phyloP scores from a whole-genome alignment of 2,329 filamentous ascomycete species.

The Phialophora tarda region DNA sequence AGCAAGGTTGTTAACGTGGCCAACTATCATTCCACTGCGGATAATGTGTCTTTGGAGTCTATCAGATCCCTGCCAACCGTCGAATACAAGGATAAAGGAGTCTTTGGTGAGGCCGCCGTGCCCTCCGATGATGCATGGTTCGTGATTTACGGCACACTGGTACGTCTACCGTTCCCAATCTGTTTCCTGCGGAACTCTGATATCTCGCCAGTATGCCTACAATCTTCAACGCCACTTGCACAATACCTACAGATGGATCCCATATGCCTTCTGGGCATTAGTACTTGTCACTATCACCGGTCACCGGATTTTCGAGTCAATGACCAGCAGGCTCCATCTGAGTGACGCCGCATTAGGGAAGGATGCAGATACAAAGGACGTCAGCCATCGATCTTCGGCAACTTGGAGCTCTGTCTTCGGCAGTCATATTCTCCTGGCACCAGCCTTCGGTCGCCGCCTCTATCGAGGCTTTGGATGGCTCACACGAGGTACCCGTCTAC shows the following conservation, averaged over 20 bases:
- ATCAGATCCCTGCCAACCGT: neutral
- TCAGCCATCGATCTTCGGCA: neutral
- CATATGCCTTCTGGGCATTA: slow-evolving; percentile 1
- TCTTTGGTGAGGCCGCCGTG: neutral
- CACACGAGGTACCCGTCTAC: neutral
- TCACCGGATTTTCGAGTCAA: neutral
- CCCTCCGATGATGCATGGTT: neutral
- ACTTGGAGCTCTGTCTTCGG: neutral
- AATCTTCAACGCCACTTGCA: slow-evolving; percentile 3
- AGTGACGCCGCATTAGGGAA: neutral
- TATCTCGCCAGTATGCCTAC: neutral
- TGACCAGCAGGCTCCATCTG: neutral
- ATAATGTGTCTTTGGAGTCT: neutral
- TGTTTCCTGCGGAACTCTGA: neutral
- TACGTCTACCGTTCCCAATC: neutral
- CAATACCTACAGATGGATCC: slow-evolving; percentile 2
- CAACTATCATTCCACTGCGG: slow-evolving; percentile 1
- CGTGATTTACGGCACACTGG: neutral
- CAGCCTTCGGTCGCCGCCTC: neutral
- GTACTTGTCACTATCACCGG: neutral
- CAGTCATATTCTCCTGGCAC: neutral
- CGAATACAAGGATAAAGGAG: neutral
- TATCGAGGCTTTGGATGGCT: neutral
- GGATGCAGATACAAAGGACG: neutral
- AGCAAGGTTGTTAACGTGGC: neutral